These are phyloP conservation scores for Rhodotorula diobovata DNA, from an alignment of 768 basidiomycete genomes.

Conservation along the genomic window DNA sequence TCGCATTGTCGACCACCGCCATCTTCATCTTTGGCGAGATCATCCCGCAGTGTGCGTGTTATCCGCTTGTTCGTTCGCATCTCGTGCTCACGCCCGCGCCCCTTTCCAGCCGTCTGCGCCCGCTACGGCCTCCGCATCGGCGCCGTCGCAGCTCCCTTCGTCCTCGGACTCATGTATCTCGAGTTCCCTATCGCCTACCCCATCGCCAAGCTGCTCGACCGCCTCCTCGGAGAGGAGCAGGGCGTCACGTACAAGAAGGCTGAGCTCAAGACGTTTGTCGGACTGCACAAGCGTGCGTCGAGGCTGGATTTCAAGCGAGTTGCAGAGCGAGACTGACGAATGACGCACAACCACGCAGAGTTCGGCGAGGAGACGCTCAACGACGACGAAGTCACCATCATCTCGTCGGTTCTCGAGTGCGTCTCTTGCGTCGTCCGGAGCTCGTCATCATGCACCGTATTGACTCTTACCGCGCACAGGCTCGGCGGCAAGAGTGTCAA, in stretches of 20 bases:
- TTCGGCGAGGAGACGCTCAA: constrained; percentile 48
- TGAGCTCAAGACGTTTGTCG: constrained; percentile 52
- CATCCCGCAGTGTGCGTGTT: constrained; percentile 54
- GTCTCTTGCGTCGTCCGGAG: background rate
- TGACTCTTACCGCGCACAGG: no score
- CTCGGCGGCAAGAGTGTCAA: constrained; percentile 53
- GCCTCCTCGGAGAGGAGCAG: constrained; percentile 69
- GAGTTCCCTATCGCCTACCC: constrained; percentile 65
- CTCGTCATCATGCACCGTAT: no score
- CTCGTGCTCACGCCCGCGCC: no score
- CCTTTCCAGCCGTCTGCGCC: constrained; percentile 58
- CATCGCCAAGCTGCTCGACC: constrained; percentile 69
- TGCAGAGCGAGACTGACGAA: background rate
- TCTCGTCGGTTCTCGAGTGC: constrained; percentile 37
- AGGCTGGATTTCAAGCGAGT: no score
- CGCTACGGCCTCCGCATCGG: constrained; percentile 76
- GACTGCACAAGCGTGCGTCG: constrained; percentile 48
- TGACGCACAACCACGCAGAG: background rate
- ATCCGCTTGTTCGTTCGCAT: background rate
- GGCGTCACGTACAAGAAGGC: constrained; percentile 48
- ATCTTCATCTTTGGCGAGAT: constrained; percentile 55
- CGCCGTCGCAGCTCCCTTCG: constrained; percentile 69
- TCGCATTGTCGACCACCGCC: constrained; percentile 44
- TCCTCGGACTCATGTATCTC: constrained; percentile 54
- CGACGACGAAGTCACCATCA: constrained; percentile 50